These are phyloP conservation scores for Aspergillus sp. DNA, from an alignment of 2,329 filamentous ascomycete species.

Conservation along the genomic window DNA sequence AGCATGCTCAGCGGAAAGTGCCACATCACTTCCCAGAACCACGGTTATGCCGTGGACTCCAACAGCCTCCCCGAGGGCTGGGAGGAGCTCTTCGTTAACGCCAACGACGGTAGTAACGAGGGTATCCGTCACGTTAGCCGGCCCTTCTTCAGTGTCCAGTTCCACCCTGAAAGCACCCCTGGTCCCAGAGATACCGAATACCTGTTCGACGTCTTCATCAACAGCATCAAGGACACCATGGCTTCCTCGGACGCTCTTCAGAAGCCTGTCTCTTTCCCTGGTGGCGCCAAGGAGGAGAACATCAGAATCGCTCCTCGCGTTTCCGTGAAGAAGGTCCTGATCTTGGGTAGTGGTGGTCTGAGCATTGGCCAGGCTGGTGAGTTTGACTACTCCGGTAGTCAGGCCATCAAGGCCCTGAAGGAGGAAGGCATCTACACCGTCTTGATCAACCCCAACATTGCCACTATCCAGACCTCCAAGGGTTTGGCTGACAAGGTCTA, in stretches of 20 bases:
- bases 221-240: constrained; percentile 74
- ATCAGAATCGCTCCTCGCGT: constrained; percentile 74
- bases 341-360: constrained; percentile 90
- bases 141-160: constrained; percentile 99
- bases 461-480: constrained; percentile 97
- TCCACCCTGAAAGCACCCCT: constrained; percentile 95
- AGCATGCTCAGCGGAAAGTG: constrained; percentile 94
- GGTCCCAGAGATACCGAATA: constrained; percentile 95
- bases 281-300: constrained; percentile 78
- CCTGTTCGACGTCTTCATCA: constrained; percentile 94
- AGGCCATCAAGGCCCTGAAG: constrained; percentile 97
- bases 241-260: constrained; percentile 66
- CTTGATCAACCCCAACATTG: constrained; percentile 98
- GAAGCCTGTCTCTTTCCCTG: constrained; percentile 81
- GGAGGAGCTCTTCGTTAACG: constrained; percentile 95
- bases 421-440: constrained; percentile 98
- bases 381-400: constrained; percentile 97
- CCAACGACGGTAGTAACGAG: constrained; percentile 97
- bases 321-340: constrained; percentile 87
- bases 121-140: constrained; percentile 84
- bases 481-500: constrained; percentile 98
- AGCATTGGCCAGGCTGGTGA: constrained; percentile 98
- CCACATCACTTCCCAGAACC: constrained; percentile 98
- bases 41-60: constrained; percentile 91
- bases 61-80: constrained; percentile 73